Percentiles rank a stretch among this genome's conserved stretches.
phyloP scores from a whole-genome alignment of 75 land plant genomes.

The Sequoia sempervirens region DNA sequence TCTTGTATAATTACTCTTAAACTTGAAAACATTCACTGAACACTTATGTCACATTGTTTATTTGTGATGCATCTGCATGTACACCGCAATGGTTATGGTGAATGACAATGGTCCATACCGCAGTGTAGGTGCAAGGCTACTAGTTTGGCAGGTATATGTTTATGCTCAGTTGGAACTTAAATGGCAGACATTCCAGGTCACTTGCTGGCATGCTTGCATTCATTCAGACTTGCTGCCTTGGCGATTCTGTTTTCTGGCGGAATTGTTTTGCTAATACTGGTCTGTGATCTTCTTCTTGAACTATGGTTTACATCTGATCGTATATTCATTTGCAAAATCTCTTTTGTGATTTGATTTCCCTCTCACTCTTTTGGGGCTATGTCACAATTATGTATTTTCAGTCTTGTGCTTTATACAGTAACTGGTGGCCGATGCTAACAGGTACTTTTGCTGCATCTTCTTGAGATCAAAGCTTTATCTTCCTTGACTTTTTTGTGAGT shows the following conservation, averaged over 20 bases:
- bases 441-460: conserved; percentile 26
- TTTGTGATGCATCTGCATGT: background rate
- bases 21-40: background rate
- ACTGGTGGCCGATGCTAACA: conserved; percentile 99
- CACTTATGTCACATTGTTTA: background rate
- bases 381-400: conserved; percentile 23
- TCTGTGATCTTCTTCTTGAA: conserved; percentile 19
- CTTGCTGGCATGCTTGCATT: conserved; percentile 48
- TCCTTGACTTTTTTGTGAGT: background rate
- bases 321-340: background rate
- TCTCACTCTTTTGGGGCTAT: background rate
- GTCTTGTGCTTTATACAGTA: conserved; percentile 91
- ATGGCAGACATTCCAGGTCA: conserved; percentile 49
- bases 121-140: conserved; percentile 7
- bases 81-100: background rate
- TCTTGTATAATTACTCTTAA: background rate
- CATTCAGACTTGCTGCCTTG: conserved; percentile 58
- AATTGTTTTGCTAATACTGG: conserved; percentile 80
- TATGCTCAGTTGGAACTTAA: background rate
- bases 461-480: conserved; percentile 3
- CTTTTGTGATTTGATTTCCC: conserved; percentile 8
- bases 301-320: background rate
- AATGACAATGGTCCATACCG: background rate
- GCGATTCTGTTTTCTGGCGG: conserved; percentile 83
- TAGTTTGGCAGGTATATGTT: background rate